Conservation (phyloP, 306 rosid species). For the Lotus japonicus region DNA sequence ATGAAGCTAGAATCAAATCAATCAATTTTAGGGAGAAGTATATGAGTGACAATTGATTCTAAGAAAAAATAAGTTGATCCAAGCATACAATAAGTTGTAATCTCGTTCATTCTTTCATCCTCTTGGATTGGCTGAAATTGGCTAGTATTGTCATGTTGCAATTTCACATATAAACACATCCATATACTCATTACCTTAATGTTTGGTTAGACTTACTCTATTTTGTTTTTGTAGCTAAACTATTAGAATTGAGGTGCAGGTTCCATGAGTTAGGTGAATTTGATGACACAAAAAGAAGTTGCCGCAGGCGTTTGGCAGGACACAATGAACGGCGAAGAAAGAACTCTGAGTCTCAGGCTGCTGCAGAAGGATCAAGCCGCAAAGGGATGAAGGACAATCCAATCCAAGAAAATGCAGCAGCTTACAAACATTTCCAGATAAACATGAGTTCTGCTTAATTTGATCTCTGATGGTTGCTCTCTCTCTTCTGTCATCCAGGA, state of each 20-base stretch:
- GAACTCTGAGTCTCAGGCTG: conserved; percentile 37
- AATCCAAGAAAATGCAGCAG: conserved; percentile 34
- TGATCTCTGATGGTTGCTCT: conserved; percentile 31
- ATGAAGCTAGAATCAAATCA: too few species aligned
- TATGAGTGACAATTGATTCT: too few species aligned
- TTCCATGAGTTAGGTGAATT: conserved; percentile 63
- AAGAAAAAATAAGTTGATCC: too few species aligned
- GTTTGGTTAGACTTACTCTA: not conserved
- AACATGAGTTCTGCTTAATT: conserved; percentile 21
- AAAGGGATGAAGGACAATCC: conserved; percentile 43
- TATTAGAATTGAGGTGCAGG: conserved; percentile 24
- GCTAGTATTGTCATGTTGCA: not conserved
- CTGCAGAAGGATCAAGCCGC: conserved; percentile 44
- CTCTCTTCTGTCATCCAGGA: conserved; percentile 75
- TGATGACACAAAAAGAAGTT: conserved; percentile 62
- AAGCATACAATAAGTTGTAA: too few species aligned
- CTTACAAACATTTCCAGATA: conserved; percentile 44
- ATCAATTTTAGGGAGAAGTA: too few species aligned
- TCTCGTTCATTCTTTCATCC: not conserved
- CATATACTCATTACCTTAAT: too few species aligned
- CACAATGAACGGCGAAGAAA: conserved; percentile 66
- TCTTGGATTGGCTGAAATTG: not conserved
- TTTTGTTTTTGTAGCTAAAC: not conserved
- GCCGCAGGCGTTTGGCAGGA: conserved; percentile 68
- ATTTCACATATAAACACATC: not conserved